phyloP scores from a whole-genome alignment of 139 green algal species.

The Picochlorum sp. region DNA sequence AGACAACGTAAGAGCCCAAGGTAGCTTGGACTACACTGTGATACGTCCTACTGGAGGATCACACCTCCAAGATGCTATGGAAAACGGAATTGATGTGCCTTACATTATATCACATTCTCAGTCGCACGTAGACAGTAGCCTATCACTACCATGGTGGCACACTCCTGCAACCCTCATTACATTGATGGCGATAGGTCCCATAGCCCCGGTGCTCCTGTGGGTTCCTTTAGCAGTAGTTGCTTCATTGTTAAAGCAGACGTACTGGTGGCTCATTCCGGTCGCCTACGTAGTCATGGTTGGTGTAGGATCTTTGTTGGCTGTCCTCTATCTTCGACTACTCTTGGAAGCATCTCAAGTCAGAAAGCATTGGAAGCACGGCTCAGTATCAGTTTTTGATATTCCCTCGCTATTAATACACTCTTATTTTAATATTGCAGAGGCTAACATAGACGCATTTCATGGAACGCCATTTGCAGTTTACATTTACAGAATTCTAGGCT shows the following conservation, averaged over 20 bases:
- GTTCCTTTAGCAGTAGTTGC: not conserved
- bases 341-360: conserved; percentile 1
- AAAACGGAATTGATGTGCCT: conserved; percentile 1
- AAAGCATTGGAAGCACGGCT: not conserved
- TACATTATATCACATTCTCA: conserved; percentile 1
- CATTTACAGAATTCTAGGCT: conserved; percentile 1
- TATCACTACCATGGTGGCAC: conserved; percentile 5
- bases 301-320: conserved; percentile 3
- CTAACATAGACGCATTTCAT: conserved; percentile 6
- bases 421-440: not conserved
- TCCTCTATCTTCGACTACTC: not conserved
- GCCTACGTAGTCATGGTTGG: not conserved
- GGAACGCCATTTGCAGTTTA: conserved; percentile 8
- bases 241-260: not conserved
- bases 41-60: no score
- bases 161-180: not conserved
- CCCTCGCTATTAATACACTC: no score
- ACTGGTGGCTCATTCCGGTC: not conserved
- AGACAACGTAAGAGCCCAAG: not conserved
- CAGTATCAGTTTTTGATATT: not conserved
- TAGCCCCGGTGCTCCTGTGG: not conserved
- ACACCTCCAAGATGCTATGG: not conserved
- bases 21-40: no score
- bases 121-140: not conserved
- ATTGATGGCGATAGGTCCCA: conserved; percentile 3